Evolutionary conservation across 306 rosid genomes (phyloP), one percentile per base, ranked within the genome.

Genomic region (Lupinus albus): DNA sequence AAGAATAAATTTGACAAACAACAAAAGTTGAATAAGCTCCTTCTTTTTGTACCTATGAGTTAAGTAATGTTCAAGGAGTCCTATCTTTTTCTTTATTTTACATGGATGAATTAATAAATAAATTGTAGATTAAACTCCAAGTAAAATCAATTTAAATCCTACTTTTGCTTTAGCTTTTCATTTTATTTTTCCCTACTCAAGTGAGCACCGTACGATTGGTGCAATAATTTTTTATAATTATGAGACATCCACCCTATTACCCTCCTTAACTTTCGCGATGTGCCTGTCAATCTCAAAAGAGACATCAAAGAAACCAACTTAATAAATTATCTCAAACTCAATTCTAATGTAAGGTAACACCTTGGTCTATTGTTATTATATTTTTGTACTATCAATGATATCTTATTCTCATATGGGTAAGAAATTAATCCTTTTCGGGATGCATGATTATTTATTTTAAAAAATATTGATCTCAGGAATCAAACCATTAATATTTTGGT

Each of bases 121-220:
- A 68, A 69, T 60, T 52, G 17, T 0, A 12, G 6, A 48, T 42
- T 38, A 32, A 10, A 20, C 75, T 76, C 69, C 15, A 12, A n/a
- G 57, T 63, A 41, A 54, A 52, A 73, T 73, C 70, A 73, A 54
- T 11, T 69, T 59, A 70, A 61, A 32, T 52, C 52, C 49, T 46
- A 13, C 15, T 68, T 41, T 12, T 75, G 67, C 11, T 65, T 9
- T 9, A 4, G 49, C 15, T 51, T 12, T 14, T 8, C 2, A 1
- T 15, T 14, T 6, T 11, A 28, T 42, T 41, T 48, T 55, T 4
- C 56, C 10, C 39, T 21, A 8, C 15, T 15, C 10, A 38, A 0
- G 15, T 39, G 47, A 38, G 18, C 21, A 50, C n/a, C 51, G 11
- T 36, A 61, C 8, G 17, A 44, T 11, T 53, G 12, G n/a, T 66